Percentiles rank a stretch among this genome's conserved stretches.
Conservation (phyloP, 305 asterid species). For the Lippia alba region DNA sequence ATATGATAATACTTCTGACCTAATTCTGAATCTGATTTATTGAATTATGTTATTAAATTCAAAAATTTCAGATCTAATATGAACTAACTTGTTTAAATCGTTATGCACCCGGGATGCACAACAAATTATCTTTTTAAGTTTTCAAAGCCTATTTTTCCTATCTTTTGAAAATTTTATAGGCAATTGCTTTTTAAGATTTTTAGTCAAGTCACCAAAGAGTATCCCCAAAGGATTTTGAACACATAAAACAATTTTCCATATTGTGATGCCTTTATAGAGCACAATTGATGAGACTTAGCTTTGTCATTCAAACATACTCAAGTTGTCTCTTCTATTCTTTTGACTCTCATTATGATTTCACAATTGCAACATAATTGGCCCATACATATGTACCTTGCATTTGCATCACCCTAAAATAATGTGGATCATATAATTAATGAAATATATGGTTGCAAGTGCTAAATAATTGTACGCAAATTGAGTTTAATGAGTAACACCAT, state of each 20-base stretch:
- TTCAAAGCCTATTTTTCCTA: slow-evolving; percentile 6
- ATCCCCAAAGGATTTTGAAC: slow-evolving; percentile 30
- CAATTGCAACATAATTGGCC: slow-evolving; percentile 33
- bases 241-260: slow-evolving; percentile 15
- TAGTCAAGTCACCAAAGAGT: slow-evolving; percentile 33
- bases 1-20: too few species aligned
- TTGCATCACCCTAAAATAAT: background rate
- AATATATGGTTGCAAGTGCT: too few species aligned
- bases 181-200: slow-evolving; percentile 7
- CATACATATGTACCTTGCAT: background rate
- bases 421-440: slow-evolving; percentile 5
- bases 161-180: slow-evolving; percentile 4
- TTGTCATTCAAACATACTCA: slow-evolving; percentile 40
- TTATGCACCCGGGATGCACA: background rate
- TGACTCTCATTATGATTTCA: slow-evolving; percentile 31
- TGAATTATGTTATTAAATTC: too few species aligned
- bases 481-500: too few species aligned
- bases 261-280: slow-evolving; percentile 35
- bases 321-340: slow-evolving; percentile 44
- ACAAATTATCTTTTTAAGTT: slow-evolving; percentile 32
- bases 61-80: too few species aligned
- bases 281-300: slow-evolving; percentile 16
- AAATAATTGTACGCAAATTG: too few species aligned
- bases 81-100: too few species aligned
- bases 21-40: too few species aligned